A percentile compares a stretch with the other conserved stretches of the same genome.
Evolutionary conservation across 2,329 filamentous ascomycete genomes (phyloP).

Genomic region (Aspergillus novofumigatus): DNA sequence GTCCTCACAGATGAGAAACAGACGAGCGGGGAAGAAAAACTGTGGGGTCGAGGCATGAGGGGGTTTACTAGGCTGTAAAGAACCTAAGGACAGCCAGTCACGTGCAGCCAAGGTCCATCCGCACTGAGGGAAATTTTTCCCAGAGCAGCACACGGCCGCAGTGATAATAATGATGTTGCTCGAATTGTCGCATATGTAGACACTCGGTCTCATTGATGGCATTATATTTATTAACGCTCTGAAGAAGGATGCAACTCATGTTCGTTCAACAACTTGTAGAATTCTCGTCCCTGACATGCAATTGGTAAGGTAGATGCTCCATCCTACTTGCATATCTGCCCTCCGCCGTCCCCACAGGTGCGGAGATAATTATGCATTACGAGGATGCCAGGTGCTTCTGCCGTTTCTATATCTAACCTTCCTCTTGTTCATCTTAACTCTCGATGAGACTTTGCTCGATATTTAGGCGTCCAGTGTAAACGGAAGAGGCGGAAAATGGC

Average conservation of each 20-base stretch:
- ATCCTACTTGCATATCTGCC: not conserved
- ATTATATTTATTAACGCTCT: too few species aligned
- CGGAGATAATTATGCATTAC: constrained; percentile 11
- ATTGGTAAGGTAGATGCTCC: not conserved
- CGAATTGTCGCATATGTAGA: not conserved
- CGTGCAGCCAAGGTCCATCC: constrained; percentile 5
- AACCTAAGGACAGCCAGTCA: constrained; percentile 4
- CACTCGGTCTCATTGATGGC: too few species aligned
- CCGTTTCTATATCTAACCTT: not conserved
- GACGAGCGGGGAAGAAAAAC: constrained; percentile 37
- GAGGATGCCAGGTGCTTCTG: not conserved
- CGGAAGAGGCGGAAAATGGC: not conserved
- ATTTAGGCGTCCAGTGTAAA: not conserved
- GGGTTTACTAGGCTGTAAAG: constrained; percentile 1
- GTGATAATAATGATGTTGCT: not conserved
- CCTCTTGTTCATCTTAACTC: not conserved
- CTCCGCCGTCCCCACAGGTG: constrained; percentile 18
- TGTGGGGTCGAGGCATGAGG: constrained; percentile 31
- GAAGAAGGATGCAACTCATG: too few species aligned
- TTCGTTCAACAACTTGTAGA: not conserved
- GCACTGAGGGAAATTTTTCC: not conserved
- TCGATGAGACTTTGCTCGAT: not conserved
- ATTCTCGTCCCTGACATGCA: not conserved
- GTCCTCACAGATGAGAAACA: constrained; percentile 19
- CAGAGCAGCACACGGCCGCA: not conserved